Conservation (phyloP, 768 basidiomycete species). For the Cytidiella melzeri region DNA sequence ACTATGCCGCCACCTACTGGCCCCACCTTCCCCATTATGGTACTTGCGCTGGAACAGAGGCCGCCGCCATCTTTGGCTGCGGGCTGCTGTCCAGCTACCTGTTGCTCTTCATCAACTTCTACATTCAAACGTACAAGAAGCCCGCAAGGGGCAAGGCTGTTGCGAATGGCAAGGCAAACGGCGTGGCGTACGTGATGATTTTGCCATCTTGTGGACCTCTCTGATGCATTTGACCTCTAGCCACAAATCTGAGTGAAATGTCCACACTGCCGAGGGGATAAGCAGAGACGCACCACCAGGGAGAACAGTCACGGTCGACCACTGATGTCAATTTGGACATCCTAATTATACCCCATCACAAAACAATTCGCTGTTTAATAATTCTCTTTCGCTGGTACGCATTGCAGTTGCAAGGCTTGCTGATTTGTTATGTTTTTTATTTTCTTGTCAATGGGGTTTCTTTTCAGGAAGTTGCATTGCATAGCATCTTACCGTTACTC, state of each 20-base stretch:
- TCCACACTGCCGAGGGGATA: background rate
- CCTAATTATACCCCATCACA: conserved; percentile 10
- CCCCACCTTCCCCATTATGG: conserved; percentile 59
- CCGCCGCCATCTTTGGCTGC: conserved; percentile 86
- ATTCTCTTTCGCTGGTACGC: background rate
- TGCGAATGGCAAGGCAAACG: conserved; percentile 30
- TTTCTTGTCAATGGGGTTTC: background rate
- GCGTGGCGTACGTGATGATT: conserved; percentile 40
- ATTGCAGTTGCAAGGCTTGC: background rate
- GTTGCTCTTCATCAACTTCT: conserved; percentile 93
- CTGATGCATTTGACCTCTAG: conserved; percentile 17
- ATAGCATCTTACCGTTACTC: background rate
- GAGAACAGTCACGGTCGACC: background rate
- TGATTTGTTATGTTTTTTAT: background rate
- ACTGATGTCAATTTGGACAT: background rate
- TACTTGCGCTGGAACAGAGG: conserved; percentile 85
- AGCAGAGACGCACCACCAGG: background rate
- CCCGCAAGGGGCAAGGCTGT: conserved; percentile 39
- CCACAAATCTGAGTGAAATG: conserved; percentile 29
- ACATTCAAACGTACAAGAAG: conserved; percentile 79
- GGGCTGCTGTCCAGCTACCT: conserved; percentile 85
- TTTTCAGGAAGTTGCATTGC: background rate
- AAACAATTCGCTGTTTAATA: conserved; percentile 13
- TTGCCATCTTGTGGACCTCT: conserved; percentile 13
- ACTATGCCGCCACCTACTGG: conserved; percentile 66